Base-by-base conservation (phyloP, 768 basidiomycete genomes). In the Chalciporus chontae region DNA sequence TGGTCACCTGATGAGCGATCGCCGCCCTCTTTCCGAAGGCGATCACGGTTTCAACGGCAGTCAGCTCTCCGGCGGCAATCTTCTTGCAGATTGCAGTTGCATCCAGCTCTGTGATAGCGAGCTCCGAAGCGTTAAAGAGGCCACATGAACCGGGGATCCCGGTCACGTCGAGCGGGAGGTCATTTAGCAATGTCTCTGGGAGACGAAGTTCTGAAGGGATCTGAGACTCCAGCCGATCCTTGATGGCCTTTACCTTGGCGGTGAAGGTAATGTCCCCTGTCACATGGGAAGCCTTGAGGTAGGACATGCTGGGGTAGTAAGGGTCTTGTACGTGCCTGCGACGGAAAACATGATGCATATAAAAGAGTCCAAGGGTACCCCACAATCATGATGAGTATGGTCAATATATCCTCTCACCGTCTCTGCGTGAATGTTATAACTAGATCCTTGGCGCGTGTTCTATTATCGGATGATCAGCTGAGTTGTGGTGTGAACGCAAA, bases 1-100 rank as follows among this genome's bases (percentile, higher is more conserved):
- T 55, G 4, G 63, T 57, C 24, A 79, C 55, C 50, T 77, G 78
- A 37, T 81, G 77, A 4, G 77, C 79, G 43, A 81, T 71, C 14
- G 73, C 71, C 9, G 79, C 78, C n/a, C 80, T 66, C 59, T 77
- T 78, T 46, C 61, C 71, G 50, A 74, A 78, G 2, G 78, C 77
- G 13, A 58, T 62, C 5, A 69, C 66, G 19, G 73, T 73, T 15
- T 69, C 66, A 6, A 76, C 73, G 1, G 74, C 69, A 0, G 71
- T 67, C 24, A 69, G 61, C 45, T 65, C 36, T 9, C 67, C 64
- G 5, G 46, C 51, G 7, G 63, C 63, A 38, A 74, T 66, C 7
- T 54, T 51, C 34, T 38, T 56, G 40, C 15, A 66, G 43, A 23
- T 75, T 46, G 6, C 55, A 64, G 69, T 72, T 15, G 73, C 71